Conservation (phyloP, 192 early-diverging fungal species). For the Spizellomyces sp. region DNA sequence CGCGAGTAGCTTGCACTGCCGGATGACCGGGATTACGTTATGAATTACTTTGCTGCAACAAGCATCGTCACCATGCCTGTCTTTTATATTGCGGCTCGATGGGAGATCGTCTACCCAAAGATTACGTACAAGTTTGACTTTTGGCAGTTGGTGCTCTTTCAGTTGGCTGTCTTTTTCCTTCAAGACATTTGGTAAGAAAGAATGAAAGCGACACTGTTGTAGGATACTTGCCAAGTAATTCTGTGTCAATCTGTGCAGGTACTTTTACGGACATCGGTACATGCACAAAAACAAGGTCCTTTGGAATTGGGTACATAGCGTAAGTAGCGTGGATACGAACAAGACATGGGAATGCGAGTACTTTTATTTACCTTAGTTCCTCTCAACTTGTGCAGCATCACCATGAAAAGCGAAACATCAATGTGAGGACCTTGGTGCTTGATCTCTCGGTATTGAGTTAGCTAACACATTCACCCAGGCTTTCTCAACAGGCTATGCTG, state of each 20-base stretch:
- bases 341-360: no score
- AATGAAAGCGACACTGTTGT: background rate
- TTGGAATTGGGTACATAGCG: slow-evolving; percentile 4
- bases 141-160: background rate
- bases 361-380: background rate
- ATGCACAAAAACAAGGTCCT: slow-evolving; percentile 6
- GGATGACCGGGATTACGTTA: background rate
- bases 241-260: background rate
- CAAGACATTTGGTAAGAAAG: slow-evolving; percentile 2
- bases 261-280: background rate
- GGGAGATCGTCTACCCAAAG: background rate
- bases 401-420: slow-evolving; percentile 1
- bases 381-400: slow-evolving; percentile 1
- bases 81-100: slow-evolving; percentile 6
- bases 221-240: background rate
- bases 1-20: background rate
- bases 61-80: slow-evolving; percentile 1
- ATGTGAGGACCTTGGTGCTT: background rate
- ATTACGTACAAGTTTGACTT: slow-evolving; percentile 2
- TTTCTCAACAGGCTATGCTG: slow-evolving; percentile 6
- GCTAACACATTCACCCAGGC: background rate
- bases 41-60: background rate
- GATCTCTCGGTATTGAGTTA: background rate
- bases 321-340: background rate
- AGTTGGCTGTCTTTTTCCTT: slow-evolving; percentile 2